Evolutionary conservation across 2,329 filamentous ascomycete genomes (phyloP).

Genomic region (Penicillium sclerotiorum): DNA sequence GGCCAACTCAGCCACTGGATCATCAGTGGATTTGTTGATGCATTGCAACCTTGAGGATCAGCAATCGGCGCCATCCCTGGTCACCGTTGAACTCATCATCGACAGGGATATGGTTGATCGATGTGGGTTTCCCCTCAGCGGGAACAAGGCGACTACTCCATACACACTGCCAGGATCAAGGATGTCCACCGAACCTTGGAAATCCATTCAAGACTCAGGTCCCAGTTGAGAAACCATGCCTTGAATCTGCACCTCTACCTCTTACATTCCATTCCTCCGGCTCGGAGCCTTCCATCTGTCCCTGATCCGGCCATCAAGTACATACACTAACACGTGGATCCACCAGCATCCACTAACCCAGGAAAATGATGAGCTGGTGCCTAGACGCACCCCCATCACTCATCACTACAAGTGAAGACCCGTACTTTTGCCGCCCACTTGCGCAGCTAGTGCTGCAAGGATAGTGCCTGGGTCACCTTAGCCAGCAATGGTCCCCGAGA

Average conservation of each 20-base stretch:
- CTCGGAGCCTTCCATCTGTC: too few species aligned
- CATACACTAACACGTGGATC: too few species aligned
- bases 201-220: too few species aligned
- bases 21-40: slow-evolving; percentile 11
- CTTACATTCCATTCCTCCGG: too few species aligned
- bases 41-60: slow-evolving; percentile 17
- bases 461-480: not conserved
- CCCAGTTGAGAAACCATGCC: too few species aligned
- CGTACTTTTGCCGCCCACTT: not conserved
- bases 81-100: slow-evolving; percentile 1
- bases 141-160: not conserved
- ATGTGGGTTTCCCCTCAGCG: slow-evolving; percentile 1
- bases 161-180: not conserved
- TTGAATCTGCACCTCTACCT: too few species aligned
- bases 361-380: not conserved
- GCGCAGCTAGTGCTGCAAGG: not conserved
- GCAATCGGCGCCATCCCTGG: slow-evolving; percentile 1
- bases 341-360: too few species aligned
- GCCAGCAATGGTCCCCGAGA: not conserved
- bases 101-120: not conserved
- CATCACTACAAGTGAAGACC: not conserved
- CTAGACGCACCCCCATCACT: not conserved
- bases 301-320: too few species aligned
- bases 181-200: too few species aligned
- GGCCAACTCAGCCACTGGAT: slow-evolving; percentile 11